Conservation (phyloP, 225 moss, liverwort and hornwort genomes). For the Pleurozium schreberi region DNA sequence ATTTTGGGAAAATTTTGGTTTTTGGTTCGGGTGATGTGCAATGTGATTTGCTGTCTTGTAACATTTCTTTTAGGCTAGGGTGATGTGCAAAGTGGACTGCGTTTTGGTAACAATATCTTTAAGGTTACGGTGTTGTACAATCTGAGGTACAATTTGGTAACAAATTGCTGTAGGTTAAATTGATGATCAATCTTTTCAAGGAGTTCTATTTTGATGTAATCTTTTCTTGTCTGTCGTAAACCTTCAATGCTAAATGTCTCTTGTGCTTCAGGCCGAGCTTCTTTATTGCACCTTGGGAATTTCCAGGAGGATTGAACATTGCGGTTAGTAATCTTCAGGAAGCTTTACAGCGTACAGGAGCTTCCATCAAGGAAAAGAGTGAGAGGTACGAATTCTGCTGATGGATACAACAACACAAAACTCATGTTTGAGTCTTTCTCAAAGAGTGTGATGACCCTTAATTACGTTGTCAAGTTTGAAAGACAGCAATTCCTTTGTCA, state of each 20-base stretch:
- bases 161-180: not conserved
- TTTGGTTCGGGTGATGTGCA: not conserved
- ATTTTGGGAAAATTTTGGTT: not conserved
- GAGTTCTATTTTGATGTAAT: not conserved
- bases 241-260: not conserved
- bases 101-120: not conserved
- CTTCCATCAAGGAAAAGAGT: conserved; percentile 48
- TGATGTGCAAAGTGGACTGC: not conserved
- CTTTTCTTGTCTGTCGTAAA: not conserved
- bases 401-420: not conserved
- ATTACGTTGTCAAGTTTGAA: not conserved
- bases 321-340: conserved; percentile 43
- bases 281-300: conserved; percentile 94
- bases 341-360: conserved; percentile 45
- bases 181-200: not conserved
- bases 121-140: not conserved
- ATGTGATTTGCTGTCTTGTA: not conserved
- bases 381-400: conserved; percentile 42
- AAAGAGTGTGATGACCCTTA: not conserved
- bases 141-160: not conserved
- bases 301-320: conserved; percentile 54
- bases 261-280: conserved; percentile 53
- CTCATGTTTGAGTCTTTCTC: not conserved
- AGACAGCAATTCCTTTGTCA: not conserved
- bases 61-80: not conserved